These are phyloP conservation scores for Cyathus striatus DNA, from an alignment of 768 basidiomycete genomes.

Conservation along the genomic window DNA sequence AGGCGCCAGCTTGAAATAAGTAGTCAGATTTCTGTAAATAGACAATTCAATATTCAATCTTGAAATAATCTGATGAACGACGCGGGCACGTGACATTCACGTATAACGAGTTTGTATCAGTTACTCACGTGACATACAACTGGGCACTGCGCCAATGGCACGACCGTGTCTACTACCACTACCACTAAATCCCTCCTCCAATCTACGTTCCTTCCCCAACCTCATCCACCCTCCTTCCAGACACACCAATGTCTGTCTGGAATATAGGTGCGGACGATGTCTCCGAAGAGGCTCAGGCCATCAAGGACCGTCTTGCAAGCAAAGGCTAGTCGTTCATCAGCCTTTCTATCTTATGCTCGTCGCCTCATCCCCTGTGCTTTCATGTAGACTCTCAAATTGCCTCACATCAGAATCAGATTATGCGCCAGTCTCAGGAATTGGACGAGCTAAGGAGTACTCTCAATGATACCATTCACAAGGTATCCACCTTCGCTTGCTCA, in stretches of 20 bases:
- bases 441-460: conserved; percentile 36
- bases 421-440: conserved; percentile 34
- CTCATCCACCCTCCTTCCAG: no score
- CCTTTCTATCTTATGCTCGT: background rate
- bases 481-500: conserved; percentile 13
- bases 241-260: conserved; percentile 46
- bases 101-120: no score
- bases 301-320: conserved; percentile 43
- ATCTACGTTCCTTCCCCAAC: no score
- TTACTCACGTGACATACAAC: no score
- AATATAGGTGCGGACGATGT: conserved; percentile 41
- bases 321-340: conserved; percentile 31
- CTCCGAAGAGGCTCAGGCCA: conserved; percentile 38
- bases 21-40: no score
- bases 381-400: conserved; percentile 48
- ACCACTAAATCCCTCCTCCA: no score
- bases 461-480: conserved; percentile 44
- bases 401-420: conserved; percentile 37
- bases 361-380: conserved; percentile 7
- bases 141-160: no score
- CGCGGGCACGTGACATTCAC: no score
- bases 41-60: no score
- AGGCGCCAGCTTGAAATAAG: no score
- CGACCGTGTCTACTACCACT: no score
- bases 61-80: no score